Percentiles rank a stretch among this genome's conserved stretches.
Evolutionary conservation across 331 rosid species (phyloP).

Genomic region (Quercus lobata): DNA sequence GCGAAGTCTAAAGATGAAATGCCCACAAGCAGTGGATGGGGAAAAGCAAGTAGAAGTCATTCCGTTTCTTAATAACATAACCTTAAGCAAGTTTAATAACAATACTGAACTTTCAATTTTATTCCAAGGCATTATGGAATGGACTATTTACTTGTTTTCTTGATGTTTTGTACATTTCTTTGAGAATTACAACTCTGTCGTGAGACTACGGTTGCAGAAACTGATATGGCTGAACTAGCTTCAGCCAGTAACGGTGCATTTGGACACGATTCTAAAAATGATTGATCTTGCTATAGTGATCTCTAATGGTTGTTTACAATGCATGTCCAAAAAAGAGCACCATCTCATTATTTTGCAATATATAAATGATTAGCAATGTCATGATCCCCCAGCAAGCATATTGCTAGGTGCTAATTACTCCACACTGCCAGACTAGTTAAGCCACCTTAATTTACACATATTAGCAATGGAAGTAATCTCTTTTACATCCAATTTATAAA

Average conservation of each 20-base stretch:
- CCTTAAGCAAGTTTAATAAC: not conserved
- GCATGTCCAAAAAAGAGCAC: not conserved
- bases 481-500: not conserved
- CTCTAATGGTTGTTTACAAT: not conserved
- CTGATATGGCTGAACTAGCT: not conserved
- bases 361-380: not conserved
- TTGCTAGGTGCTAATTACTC: not conserved
- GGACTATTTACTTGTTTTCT: not conserved
- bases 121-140: not conserved
- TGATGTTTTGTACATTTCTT: not conserved
- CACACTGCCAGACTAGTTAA: not conserved
- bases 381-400: not conserved
- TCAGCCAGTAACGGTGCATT: not conserved
- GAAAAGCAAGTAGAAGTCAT: not conserved
- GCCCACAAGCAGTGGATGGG: not conserved
- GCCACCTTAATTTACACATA: not conserved
- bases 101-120: not conserved
- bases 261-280: not conserved
- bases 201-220: not conserved
- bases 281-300: not conserved
- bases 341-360: not conserved
- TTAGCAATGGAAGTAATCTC: not conserved
- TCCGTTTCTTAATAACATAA: not conserved
- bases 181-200: not conserved
- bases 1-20: not conserved